Evolutionary conservation across 345 rosid genomes (phyloP), one percentile per base, ranked within the genome.

Genomic region (Bruguiera parviflora): DNA sequence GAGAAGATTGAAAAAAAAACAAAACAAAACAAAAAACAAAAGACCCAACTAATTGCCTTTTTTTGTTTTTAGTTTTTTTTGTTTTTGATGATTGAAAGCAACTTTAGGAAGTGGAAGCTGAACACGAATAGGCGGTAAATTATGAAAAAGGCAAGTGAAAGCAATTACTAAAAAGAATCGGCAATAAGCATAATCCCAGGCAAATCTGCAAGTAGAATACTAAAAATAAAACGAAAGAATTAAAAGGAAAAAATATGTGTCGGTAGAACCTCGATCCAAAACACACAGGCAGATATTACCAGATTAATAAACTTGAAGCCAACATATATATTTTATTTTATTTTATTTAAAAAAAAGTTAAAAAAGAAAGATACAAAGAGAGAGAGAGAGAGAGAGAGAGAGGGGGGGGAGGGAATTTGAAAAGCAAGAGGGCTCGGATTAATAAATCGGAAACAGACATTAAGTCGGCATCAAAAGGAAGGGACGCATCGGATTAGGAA

Each of bases 381-480:
- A 1, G 28, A 65, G 19, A 49, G 6, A 63, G 20, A 62, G 5
- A 13, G 3, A 8, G 15, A 51, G 15, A 70, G 5, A 13, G 3
- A 8, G 15, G 39, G 15, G 66, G 27, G 28, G 28, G 2, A 1
- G 9, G 37, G 37, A 33, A 2, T 33, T 33, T 33, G 9, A 7
- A 8, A 33, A 33, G 37, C 37, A 33, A 33, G 7, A 33, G 37
- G 69, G 61, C 37, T 59, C 68, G 56, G 80, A 79, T 68, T 73
- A 68, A 77, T 16, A 52, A 56, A 56, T 46, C 18, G 5, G 67
- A 59, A 24, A 53, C 58, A 58, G 61, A 57, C 66, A 79, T 65
- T 31, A 33, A 52, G 19, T 21, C 64, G 61, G 51, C 11, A 31
- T 31, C 4, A 68, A 68, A 56, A 9, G 22, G 31, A 11, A 19